Evolutionary conservation across 2,329 filamentous ascomycete genomes (phyloP), one percentile per base, ranked within the genome.

Genomic region (Exserohilum rostratum): DNA sequence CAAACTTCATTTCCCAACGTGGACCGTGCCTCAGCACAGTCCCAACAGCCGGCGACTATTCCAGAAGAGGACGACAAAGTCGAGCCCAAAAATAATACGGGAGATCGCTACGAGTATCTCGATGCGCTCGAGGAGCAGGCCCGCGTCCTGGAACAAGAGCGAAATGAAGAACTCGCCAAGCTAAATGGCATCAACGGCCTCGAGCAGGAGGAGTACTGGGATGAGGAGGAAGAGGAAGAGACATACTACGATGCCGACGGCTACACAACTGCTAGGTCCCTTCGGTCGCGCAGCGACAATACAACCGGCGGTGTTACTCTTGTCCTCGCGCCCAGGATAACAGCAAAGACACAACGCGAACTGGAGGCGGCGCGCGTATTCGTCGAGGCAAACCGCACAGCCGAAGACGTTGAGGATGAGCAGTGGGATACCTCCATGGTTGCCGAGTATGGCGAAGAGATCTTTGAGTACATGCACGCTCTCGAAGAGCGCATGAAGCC

Each of bases 341-440:
- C 87, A 22, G 81, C 84, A 57, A 88, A 87, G 65, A 83, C 87
- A 31, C 82, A 86, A 68, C 84, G 85, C 33, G 92, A 98, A 77
- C 81, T 98, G 35, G 87, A 89, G 38, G 78, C 81, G 45, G 87
- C 87, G 2, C 87, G 84, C 66, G 71, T 82, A 6, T 82, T 87
- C 57, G 90, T 96, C 12, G 85, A 91, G 62, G 77, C 79, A 27
- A 86, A 84, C 25, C 83, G 85, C 22, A 87, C 86, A 1, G 74
- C 79, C 4, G 90, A 95, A 53, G 92, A 96, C 53, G 80, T 92
- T 39, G 90, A 96, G 58, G 93, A 97, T 61, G 93, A 98, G 72
- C 81, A 84, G 47, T 96, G 90, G 87, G 95, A 98, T 71, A 91
- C 93, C 30, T 96, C 90, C 72, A 98, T 99, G 95, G 95, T 98